Evolutionary conservation across 2,329 filamentous ascomycete species (phyloP).

Genomic region (Penicillium nordicum): DNA sequence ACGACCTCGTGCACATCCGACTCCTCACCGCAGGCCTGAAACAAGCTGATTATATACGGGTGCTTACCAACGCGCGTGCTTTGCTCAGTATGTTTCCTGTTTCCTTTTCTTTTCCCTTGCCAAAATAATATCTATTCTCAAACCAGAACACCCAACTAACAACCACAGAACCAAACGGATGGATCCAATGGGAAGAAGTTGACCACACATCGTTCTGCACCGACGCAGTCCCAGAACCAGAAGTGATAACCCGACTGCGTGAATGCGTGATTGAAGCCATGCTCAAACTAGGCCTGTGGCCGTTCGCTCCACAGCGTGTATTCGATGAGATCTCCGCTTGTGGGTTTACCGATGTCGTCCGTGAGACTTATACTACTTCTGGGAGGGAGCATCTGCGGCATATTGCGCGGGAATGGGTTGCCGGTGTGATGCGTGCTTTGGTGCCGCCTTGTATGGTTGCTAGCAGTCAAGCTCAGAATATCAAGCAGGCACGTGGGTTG

Average conservation of each 20-base stretch:
- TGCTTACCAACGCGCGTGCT: conserved; percentile 26
- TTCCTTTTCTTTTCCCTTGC: background rate
- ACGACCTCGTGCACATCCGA: conserved; percentile 33
- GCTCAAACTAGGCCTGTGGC: conserved; percentile 12
- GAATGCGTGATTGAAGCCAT: conserved; percentile 11
- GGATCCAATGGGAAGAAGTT: conserved; percentile 31
- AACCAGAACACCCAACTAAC: background rate
- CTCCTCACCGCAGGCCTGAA: conserved; percentile 28
- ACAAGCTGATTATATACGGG: conserved; percentile 17
- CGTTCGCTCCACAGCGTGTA: conserved; percentile 11
- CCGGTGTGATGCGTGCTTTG: conserved; percentile 12
- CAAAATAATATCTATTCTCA: background rate
- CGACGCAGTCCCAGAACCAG: conserved; percentile 6
- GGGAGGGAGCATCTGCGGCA: conserved; percentile 13
- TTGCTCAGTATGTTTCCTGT: conserved; percentile 25
- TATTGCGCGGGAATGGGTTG: conserved; percentile 16
- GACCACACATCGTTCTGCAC: conserved; percentile 20
- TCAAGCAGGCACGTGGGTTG: conserved; percentile 3
- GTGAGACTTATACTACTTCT: conserved; percentile 12
- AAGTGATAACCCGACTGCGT: conserved; percentile 7
- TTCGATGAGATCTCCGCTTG: conserved; percentile 5
- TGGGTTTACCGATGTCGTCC: conserved; percentile 10
- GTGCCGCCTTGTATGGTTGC: conserved; percentile 15
- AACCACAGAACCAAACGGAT: conserved; percentile 23
- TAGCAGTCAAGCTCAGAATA: conserved; percentile 6